Percentiles rank a stretch among this genome's conserved stretches.
These are phyloP conservation scores for Coniochaeta sp. DNA, from an alignment of 2,329 filamentous ascomycete species.

Conservation along the genomic window DNA sequence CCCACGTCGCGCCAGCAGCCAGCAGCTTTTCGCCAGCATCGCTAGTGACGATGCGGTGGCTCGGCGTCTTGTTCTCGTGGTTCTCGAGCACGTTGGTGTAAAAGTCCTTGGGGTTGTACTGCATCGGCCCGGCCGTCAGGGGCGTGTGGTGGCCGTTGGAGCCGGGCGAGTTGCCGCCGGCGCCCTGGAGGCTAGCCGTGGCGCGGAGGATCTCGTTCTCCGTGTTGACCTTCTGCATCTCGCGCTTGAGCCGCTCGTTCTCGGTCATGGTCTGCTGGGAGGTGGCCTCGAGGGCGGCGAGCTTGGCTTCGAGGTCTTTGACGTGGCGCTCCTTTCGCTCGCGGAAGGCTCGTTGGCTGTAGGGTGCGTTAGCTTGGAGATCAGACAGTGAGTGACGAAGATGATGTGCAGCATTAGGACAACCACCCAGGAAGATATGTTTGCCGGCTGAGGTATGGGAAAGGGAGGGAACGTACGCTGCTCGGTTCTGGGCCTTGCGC, in stretches of 20 bases:
- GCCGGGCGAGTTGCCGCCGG: constrained; percentile 30
- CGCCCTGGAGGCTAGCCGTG: constrained; percentile 46
- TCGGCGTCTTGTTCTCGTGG: constrained; percentile 55
- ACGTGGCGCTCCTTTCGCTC: constrained; percentile 90
- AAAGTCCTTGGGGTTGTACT: constrained; percentile 66
- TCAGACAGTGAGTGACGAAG: neutral
- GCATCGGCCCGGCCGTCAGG: constrained; percentile 59
- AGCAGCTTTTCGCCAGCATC: constrained; percentile 63
- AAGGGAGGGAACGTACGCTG: constrained; percentile 43
- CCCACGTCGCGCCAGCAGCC: constrained; percentile 78
- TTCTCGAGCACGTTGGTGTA: constrained; percentile 56
- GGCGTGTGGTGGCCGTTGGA: constrained; percentile 37
- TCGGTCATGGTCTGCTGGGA: constrained; percentile 68
- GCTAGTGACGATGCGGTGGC: constrained; percentile 62
- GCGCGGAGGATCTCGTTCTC: constrained; percentile 91
- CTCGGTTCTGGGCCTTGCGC: constrained; percentile 55
- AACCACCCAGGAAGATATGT: neutral
- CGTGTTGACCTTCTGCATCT: constrained; percentile 75
- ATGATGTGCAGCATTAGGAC: too few species aligned
- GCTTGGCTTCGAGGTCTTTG: constrained; percentile 83
- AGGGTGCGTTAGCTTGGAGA: too few species aligned
- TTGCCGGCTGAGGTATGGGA: neutral
- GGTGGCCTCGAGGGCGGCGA: constrained; percentile 68
- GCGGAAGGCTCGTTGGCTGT: constrained; percentile 87
- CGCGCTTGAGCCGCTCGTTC: constrained; percentile 79